These are phyloP conservation scores for Flaveria robusta DNA, from an alignment of 129 eudicot genomes.

Conservation along the genomic window DNA sequence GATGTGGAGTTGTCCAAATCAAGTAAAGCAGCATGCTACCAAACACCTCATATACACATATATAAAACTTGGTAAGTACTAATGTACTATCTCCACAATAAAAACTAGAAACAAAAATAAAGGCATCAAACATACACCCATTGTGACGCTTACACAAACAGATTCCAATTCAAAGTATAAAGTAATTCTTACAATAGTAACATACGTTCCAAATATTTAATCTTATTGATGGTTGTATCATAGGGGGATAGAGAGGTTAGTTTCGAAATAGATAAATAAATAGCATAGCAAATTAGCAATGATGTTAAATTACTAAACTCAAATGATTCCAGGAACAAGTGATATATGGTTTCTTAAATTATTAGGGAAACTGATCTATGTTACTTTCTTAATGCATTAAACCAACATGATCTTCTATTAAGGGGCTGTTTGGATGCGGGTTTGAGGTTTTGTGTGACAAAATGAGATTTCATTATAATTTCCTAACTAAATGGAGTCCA, in stretches of 20 bases:
- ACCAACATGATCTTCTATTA: neutral
- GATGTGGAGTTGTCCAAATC: slow-evolving; percentile 79
- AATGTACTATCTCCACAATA: slow-evolving; percentile 20
- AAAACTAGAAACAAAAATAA: neutral
- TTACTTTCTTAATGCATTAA: slow-evolving; percentile 20
- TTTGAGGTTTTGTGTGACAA: neutral
- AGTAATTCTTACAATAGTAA: slow-evolving; percentile 15
- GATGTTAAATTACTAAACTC: slow-evolving; percentile 4
- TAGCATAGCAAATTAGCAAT: slow-evolving; percentile 7
- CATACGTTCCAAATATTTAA: neutral
- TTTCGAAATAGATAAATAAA: neutral
- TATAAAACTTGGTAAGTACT: slow-evolving; percentile 15
- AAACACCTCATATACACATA: slow-evolving; percentile 37
- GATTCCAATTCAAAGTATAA: neutral
- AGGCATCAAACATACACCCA: neutral
- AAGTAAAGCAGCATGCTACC: slow-evolving; percentile 82
- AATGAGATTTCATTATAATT: neutral
- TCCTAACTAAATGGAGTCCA: neutral
- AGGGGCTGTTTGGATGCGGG: neutral
- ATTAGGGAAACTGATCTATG: neutral
- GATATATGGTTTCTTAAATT: neutral
- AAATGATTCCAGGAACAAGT: neutral
- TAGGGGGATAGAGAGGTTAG: neutral
- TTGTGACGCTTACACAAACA: neutral
- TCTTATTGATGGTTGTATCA: slow-evolving; percentile 13